A percentile compares a stretch with the other conserved stretches of the same genome.
Conservation (phyloP, 192 early-diverging fungal genomes). For the Linnemannia schmuckeri region DNA sequence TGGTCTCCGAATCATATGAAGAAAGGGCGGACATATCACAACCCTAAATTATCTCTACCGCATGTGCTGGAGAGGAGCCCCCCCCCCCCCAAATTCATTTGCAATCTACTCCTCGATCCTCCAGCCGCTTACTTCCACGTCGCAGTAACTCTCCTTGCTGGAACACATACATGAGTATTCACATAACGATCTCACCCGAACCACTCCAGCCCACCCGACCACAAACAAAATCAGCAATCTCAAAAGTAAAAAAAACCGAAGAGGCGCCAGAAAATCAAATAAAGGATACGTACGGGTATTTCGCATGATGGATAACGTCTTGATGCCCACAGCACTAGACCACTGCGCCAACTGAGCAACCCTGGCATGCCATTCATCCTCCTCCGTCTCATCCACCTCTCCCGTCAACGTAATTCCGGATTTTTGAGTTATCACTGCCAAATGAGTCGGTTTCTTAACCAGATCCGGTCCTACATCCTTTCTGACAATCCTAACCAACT, state of each 20-base stretch:
- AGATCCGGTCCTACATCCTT: conserved; percentile 17
- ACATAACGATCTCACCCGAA: background rate
- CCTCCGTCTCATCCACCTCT: conserved; percentile 10
- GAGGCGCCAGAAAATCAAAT: background rate
- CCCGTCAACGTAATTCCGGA: conserved; percentile 2
- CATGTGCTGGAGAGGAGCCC: background rate
- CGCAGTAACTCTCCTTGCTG: background rate
- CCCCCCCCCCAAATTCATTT: background rate
- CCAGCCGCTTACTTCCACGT: background rate
- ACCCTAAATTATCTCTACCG: background rate
- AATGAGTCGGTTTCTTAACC: conserved; percentile 33
- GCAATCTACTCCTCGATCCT: background rate
- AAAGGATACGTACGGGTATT: conserved; percentile 25
- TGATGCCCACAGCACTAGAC: conserved; percentile 31
- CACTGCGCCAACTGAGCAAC: conserved; percentile 41
- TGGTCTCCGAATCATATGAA: conserved; percentile 9
- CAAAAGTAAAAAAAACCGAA: background rate
- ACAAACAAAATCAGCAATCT: background rate
- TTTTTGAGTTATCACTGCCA: conserved; percentile 31
- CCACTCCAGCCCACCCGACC: background rate
- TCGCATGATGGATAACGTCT: conserved; percentile 47
- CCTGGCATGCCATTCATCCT: conserved; percentile 37
- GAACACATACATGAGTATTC: background rate
- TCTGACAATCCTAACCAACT: conserved; percentile 21
- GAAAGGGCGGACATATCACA: background rate